These are phyloP conservation scores for Leccinum holopus DNA, from an alignment of 1,284 basidiomycete genomes.

Conservation along the genomic window DNA sequence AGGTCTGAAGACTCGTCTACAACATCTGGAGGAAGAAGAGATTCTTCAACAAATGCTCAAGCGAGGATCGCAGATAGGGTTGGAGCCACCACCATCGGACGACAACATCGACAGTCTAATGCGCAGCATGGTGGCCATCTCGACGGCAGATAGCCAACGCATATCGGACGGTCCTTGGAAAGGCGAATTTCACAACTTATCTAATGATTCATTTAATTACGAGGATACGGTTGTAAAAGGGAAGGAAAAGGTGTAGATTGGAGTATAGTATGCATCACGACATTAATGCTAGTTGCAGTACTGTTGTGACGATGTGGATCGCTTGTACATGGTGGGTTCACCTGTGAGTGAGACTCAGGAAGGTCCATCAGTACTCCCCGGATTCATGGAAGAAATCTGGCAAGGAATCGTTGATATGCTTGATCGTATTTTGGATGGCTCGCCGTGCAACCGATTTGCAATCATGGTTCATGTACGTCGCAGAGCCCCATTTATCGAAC, in stretches of 20 bases:
- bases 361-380: slow-evolving; percentile 29
- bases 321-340: background rate
- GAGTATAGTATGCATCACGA: background rate
- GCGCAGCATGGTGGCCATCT: slow-evolving; percentile 54
- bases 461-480: slow-evolving; percentile 72
- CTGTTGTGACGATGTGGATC: background rate
- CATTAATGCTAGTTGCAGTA: background rate
- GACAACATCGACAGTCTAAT: slow-evolving; percentile 62
- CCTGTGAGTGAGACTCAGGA: background rate
- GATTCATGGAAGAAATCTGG: slow-evolving; percentile 56
- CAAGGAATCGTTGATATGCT: slow-evolving; percentile 52
- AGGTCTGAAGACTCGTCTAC: slow-evolving; percentile 51
- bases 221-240: slow-evolving; percentile 31
- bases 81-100: slow-evolving; percentile 52
- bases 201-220: slow-evolving; percentile 23
- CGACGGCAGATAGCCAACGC: slow-evolving; percentile 16
- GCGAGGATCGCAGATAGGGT: slow-evolving; percentile 51
- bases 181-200: slow-evolving; percentile 8
- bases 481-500: slow-evolving; percentile 64
- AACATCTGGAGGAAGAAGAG: slow-evolving; percentile 63
- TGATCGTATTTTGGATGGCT: slow-evolving; percentile 53
- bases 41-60: slow-evolving; percentile 60
- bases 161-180: slow-evolving; percentile 35
- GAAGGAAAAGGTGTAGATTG: slow-evolving; percentile 23
- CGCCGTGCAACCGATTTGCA: slow-evolving; percentile 57